These are phyloP conservation scores for Fusarium foetens DNA, from an alignment of 2,329 filamentous ascomycete species.

Conservation along the genomic window DNA sequence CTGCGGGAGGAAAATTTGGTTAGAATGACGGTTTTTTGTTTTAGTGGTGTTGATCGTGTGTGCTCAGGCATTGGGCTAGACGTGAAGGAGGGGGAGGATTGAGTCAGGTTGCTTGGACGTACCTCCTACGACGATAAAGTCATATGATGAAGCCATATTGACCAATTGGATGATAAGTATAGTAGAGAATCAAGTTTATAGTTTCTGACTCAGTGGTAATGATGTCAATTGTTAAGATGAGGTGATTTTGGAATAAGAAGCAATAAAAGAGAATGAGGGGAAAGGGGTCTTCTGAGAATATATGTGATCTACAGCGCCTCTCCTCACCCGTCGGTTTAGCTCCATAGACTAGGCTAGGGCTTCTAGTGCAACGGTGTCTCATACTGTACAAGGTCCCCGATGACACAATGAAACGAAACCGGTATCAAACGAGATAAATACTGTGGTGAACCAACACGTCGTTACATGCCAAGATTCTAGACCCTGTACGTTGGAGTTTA, in stretches of 20 bases:
- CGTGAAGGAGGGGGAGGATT: neutral
- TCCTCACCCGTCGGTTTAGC: neutral
- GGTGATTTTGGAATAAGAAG: neutral
- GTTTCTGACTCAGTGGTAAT: neutral
- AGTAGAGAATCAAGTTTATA: neutral
- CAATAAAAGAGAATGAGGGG: constrained; percentile 1
- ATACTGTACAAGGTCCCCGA: neutral
- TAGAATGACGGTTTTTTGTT: neutral
- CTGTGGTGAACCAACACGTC: constrained; percentile 1
- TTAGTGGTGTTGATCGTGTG: neutral
- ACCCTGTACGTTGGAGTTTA: neutral
- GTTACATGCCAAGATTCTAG: neutral
- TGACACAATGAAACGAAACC: neutral
- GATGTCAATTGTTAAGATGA: neutral
- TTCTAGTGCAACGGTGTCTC: constrained; percentile 5
- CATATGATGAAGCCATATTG: constrained; percentile 21
- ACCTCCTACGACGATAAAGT: constrained; percentile 41
- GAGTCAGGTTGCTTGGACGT: constrained; percentile 3
- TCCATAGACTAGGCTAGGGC: neutral
- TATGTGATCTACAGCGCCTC: neutral
- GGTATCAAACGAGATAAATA: neutral
- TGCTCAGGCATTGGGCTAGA: neutral
- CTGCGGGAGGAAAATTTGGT: constrained; percentile 1
- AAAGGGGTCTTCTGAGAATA: neutral
- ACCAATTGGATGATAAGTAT: neutral